Base-by-base conservation (phyloP, 2,329 filamentous ascomycete species). In the Penicillium sp. region DNA sequence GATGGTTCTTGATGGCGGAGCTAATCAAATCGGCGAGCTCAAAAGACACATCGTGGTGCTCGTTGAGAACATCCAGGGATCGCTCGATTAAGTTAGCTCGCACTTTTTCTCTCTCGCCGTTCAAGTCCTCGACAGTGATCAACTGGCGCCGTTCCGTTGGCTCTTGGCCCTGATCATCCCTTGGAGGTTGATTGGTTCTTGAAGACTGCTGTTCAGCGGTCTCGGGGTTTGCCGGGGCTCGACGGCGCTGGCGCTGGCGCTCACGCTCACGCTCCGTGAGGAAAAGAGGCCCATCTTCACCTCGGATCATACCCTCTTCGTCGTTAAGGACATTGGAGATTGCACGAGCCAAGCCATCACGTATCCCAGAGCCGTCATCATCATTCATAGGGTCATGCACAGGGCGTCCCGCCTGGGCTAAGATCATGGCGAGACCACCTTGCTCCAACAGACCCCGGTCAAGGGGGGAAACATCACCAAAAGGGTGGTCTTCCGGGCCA, bases 21-120 rank as follows among this genome's bases (percentile, higher is more conserved):
- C 85, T 85, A 56, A 99, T 93, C 20, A 99, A 82, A 69, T 97
- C 93, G 0, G 92, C 87, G 49, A 99, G 82, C 71, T 98, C 94
- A 68, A 97, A 95, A 0, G 95, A 96, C 11, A 94, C 88, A 66
- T 91, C 88, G 14, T 93, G 89, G 67, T 98, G 93, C 39, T 89
- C 88, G 73, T 94, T 90, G 55, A 99, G 88, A 37, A 98, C 88
- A 69, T 97, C 93, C 22, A 99, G 81, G 65, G 91, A 96, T 59
- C 92, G 90, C 68, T 97, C 93, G 60, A 98, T 93, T 56, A 98
- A 78, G 57, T 91, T 88, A 20, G 86, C 82, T 41, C 91, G 86
- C 42, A 98, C 81, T n/a, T 82, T 84, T 4, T 84, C 82, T 48
- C 95, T 88, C 73, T 91, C 85, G 37, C 85, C 84, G 63, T 96